Evolutionary conservation across 1,284 basidiomycete species (phyloP).

Genomic region (Cerioporus squamosus): DNA sequence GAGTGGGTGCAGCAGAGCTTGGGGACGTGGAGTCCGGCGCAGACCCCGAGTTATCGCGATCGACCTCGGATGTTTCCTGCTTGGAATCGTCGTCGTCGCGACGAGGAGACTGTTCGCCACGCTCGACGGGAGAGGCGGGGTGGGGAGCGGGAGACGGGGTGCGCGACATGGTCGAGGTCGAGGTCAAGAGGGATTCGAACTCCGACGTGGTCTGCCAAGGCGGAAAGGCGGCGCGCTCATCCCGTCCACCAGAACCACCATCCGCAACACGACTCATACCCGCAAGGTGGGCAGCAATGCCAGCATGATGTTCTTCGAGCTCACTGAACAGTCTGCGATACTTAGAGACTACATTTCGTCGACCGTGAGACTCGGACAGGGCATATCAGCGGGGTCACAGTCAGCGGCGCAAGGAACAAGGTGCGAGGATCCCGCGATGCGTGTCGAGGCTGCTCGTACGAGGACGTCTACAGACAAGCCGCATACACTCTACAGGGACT

Average conservation of each 20-base stretch:
- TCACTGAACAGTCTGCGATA: no score
- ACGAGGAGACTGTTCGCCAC: constrained; percentile 1
- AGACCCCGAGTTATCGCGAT: constrained; percentile 13
- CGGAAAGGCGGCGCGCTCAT: constrained; percentile 1
- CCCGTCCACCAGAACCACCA: not conserved
- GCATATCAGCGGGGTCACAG: not conserved
- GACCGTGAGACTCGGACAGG: no score
- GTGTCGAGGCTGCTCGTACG: not conserved
- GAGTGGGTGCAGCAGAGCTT: constrained; percentile 3
- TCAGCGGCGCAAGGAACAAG: not conserved
- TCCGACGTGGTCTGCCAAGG: constrained; percentile 14
- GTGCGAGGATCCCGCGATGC: not conserved
- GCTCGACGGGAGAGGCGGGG: constrained; percentile 9
- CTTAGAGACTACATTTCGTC: no score
- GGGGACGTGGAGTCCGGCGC: constrained; percentile 6
- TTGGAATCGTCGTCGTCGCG: constrained; percentile 1
- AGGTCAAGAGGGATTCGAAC: constrained; percentile 21
- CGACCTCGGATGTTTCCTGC: not conserved
- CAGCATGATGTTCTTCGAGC: no score
- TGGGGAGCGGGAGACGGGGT: constrained; percentile 20
- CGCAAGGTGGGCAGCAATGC: no score
- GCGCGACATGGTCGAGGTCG: constrained; percentile 28
- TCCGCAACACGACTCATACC: constrained; percentile 2
- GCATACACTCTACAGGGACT: no score
- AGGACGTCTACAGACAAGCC: not conserved